Evolutionary conservation across 768 basidiomycete species (phyloP), one percentile per base, ranked within the genome.

Genomic region (Boletellus emodensis): DNA sequence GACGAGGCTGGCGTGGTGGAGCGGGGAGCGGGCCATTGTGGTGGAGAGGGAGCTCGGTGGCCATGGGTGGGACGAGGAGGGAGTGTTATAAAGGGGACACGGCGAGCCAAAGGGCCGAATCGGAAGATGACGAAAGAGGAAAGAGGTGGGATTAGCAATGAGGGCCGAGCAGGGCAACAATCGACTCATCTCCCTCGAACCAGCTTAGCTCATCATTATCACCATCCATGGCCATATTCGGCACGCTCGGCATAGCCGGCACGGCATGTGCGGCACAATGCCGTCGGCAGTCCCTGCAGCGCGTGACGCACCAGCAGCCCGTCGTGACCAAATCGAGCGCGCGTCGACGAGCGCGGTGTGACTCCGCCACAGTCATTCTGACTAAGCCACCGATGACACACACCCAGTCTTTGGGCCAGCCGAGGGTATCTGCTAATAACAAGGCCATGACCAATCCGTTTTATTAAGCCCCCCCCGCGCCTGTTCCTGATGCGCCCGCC

Each of bases 1-100:
- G 43, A 87, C 80, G 63, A 88, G 82, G 55, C 71, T 73, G 1
- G 78, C 76, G 11, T 64, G 68, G 67, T 78, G 77, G 24, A 77
- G 40, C 10, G 75, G 71, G 4, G 72, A 70, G 43, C 32, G 51
- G 6, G 44, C 33, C 58, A 63, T 64, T 38, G 52, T 38, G 34
- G 49, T 32, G 43, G 35, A 7, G 48, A 5, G 26, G 41, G 54
- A 40, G n/a, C 4, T 45, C 24, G 48, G 26, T 20, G 42, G 44
- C 24, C 24, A 63, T 55, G 58, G 46, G 49, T 22, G 42, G 18
- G 0, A 33, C 22, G 46, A 20, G 24, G 24, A 40, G 52, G 48
- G 12, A 17, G 40, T 37, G 62, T 66, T 69, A 72, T 74, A 69
- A 59, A 64, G 64, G 61, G 57, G 54, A 43, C 39, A 52, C 61